Evolutionary conservation across 2,329 filamentous ascomycete species (phyloP).

Genomic region (Diplodia intermedia): DNA sequence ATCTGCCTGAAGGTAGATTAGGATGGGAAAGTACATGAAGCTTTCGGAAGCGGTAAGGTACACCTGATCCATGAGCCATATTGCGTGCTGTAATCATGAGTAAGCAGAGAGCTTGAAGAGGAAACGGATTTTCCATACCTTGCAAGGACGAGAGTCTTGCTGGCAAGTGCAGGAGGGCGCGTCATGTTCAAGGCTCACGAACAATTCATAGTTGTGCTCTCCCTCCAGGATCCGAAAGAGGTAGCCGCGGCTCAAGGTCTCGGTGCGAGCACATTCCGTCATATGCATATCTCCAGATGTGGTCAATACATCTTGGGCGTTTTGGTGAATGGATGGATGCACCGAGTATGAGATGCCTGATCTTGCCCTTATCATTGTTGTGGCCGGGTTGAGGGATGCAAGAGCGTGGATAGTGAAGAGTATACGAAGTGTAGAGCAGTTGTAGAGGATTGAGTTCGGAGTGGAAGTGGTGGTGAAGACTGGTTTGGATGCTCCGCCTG

Average conservation of each 20-base stretch:
- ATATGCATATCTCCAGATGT: neutral
- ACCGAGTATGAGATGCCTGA: neutral
- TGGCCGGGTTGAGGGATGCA: constrained; percentile 34
- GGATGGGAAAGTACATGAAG: neutral
- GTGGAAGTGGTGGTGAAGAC: constrained; percentile 3
- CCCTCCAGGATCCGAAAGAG: neutral
- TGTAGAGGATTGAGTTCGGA: neutral
- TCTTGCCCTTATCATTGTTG: neutral
- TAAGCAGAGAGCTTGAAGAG: constrained; percentile 27
- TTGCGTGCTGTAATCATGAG: constrained; percentile 44
- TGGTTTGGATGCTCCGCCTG: neutral
- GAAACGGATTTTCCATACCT: constrained; percentile 38
- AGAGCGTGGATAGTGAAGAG: neutral
- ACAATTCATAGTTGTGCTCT: neutral
- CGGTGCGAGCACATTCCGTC: neutral
- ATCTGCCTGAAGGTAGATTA: neutral
- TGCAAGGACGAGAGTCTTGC: constrained; percentile 41
- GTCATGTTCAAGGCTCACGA: neutral
- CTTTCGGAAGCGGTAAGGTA: constrained; percentile 13
- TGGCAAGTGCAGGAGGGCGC: neutral
- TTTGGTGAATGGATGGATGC: neutral
- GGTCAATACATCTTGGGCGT: neutral
- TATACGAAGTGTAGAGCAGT: constrained; percentile 31
- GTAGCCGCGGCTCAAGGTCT: neutral
- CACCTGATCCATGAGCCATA: constrained; percentile 48